Evolutionary conservation across 805 yeast genomes (phyloP).

Genomic region (Monosporozyma servazzii): DNA sequence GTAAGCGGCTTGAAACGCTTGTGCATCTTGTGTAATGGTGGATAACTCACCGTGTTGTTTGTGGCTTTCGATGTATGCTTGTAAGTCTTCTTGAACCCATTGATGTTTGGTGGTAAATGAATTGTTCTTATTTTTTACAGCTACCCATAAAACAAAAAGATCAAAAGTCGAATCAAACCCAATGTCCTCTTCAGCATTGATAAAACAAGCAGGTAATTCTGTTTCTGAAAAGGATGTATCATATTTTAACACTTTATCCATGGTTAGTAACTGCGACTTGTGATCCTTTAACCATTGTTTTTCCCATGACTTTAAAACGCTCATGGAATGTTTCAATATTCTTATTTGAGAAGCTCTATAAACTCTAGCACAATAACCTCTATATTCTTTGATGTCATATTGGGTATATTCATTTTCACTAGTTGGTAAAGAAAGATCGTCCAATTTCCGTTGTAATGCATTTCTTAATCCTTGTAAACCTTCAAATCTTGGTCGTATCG

Average conservation of each 20-base stretch:
- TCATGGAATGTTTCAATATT: conserved; percentile 37
- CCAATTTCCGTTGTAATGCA: conserved; percentile 44
- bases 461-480: conserved; percentile 47
- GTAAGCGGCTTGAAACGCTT: conserved; percentile 8
- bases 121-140: conserved; percentile 9
- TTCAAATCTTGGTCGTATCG: conserved; percentile 42
- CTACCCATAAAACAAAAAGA: conserved; percentile 34
- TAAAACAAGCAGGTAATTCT: conserved; percentile 40
- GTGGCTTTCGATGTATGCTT: neutral
- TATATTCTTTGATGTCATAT: conserved; percentile 10
- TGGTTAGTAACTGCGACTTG: conserved; percentile 37
- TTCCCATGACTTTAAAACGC: conserved; percentile 40
- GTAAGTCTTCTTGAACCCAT: conserved; percentile 13
- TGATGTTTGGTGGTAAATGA: conserved; percentile 11
- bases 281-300: conserved; percentile 37
- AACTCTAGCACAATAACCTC: conserved; percentile 28
- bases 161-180: conserved; percentile 39
- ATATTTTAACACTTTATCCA: conserved; percentile 42
- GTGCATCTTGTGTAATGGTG: conserved; percentile 3
- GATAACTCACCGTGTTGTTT: neutral
- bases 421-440: neutral
- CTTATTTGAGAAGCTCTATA: conserved; percentile 42
- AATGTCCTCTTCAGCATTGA: conserved; percentile 34
- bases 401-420: conserved; percentile 5
- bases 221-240: conserved; percentile 43